Evolutionary conservation across 495 filamentous ascomycete species (phyloP).

Genomic region (Chaetomium fimeti): DNA sequence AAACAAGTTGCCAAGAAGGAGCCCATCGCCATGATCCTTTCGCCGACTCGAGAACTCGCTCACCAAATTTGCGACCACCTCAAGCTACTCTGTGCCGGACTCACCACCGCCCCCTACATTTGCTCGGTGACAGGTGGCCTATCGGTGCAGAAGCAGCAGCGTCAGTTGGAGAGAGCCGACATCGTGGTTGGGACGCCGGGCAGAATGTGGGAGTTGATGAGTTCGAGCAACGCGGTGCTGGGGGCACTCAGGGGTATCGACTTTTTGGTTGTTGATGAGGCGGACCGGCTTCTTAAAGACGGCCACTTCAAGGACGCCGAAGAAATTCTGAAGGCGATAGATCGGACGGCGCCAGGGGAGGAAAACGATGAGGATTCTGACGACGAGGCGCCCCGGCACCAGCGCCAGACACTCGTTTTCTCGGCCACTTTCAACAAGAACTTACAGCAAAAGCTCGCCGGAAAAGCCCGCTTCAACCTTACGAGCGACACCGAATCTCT

Average conservation of each 20-base stretch:
- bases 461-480: slow-evolving; percentile 66
- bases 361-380: slow-evolving; percentile 37
- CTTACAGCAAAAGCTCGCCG: slow-evolving; percentile 83
- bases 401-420: slow-evolving; percentile 90
- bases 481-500: slow-evolving; percentile 76
- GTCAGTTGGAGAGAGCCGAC: slow-evolving; percentile 72
- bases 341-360: slow-evolving; percentile 44
- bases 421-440: slow-evolving; percentile 92
- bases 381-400: slow-evolving; percentile 30
- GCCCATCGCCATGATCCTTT: slow-evolving; percentile 83
- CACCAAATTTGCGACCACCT: slow-evolving; percentile 86
- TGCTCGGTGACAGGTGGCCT: slow-evolving; percentile 84
- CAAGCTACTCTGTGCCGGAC: slow-evolving; percentile 62
- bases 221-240: slow-evolving; percentile 53
- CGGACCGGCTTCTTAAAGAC: slow-evolving; percentile 86
- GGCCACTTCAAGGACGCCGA: slow-evolving; percentile 93
- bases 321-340: slow-evolving; percentile 75
- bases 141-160: slow-evolving; percentile 87
- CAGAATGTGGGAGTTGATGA: slow-evolving; percentile 89
- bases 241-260: slow-evolving; percentile 65
- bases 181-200: slow-evolving; percentile 92
- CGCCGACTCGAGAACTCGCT: slow-evolving; percentile 88
- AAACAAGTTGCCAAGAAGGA: slow-evolving; percentile 43
- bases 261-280: slow-evolving; percentile 91
- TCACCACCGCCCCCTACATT: slow-evolving; percentile 64